A percentile compares a stretch with the other conserved stretches of the same genome.
phyloP scores from a whole-genome alignment of 345 rosid genomes.

The Eucalyptus regnans region DNA sequence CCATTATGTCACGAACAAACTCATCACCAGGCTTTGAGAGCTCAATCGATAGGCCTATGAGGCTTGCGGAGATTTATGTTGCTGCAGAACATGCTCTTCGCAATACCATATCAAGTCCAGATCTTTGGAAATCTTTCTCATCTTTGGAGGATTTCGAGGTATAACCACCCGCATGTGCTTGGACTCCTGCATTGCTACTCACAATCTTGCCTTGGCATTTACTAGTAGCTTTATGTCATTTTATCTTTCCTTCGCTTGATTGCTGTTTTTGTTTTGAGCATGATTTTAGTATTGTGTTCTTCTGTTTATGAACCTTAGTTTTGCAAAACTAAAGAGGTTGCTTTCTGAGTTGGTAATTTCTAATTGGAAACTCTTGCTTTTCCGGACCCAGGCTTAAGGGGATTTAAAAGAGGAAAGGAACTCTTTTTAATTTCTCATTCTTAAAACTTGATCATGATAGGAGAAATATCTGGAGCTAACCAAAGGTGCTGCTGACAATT shows the following conservation, averaged over 20 bases:
- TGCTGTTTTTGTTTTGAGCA: neutral
- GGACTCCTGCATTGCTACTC: neutral
- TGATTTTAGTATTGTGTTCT: neutral
- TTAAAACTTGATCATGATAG: constrained; percentile 29
- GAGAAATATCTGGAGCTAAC: constrained; percentile 77
- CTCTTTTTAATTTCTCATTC: neutral
- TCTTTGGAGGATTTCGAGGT: constrained; percentile 89
- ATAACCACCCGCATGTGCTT: neutral
- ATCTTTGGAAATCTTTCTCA: constrained; percentile 60
- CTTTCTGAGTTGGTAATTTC: neutral
- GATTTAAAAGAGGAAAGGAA: neutral
- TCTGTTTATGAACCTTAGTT: neutral
- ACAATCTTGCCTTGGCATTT: neutral
- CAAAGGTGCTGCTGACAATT: constrained; percentile 95
- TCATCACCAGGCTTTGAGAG: constrained; percentile 87
- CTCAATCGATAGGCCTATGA: constrained; percentile 84
- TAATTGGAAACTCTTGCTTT: neutral
- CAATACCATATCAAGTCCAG: constrained; percentile 63
- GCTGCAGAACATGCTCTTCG: constrained; percentile 84
- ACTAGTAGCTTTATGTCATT: neutral
- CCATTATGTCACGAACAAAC: constrained; percentile 56
- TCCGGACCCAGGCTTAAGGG: neutral
- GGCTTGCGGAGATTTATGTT: constrained; percentile 91
- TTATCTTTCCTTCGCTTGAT: neutral
- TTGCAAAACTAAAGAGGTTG: neutral